A percentile compares a stretch with the other conserved stretches of the same genome.
Evolutionary conservation across 495 filamentous ascomycete species (phyloP).

Genomic region (Penicillium malachiteum): DNA sequence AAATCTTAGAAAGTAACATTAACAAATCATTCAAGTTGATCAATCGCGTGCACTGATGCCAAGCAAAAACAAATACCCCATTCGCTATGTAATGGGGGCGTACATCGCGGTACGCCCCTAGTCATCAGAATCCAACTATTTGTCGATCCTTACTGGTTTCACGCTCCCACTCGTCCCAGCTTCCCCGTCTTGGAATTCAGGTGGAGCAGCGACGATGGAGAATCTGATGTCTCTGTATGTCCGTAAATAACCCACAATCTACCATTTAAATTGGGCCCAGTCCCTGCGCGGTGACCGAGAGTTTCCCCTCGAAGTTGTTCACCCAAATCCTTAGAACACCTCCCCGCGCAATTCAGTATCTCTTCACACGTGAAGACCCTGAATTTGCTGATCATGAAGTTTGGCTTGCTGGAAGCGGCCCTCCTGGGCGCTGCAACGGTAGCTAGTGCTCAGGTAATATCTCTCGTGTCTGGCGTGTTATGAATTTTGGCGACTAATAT

Average conservation of each 20-base stretch:
- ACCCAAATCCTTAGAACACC: background rate
- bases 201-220: background rate
- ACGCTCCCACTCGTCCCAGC: slow-evolving; percentile 10
- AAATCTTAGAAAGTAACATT: background rate
- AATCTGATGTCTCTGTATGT: background rate
- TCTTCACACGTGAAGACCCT: slow-evolving; percentile 8
- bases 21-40: background rate
- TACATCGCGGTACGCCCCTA: slow-evolving; percentile 1
- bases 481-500: too few relatives aligned
- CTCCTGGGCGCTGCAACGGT: slow-evolving; percentile 37
- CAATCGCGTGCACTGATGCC: background rate
- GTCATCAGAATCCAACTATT: background rate
- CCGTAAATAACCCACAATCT: background rate
- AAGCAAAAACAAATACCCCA: background rate
- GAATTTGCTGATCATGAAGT: slow-evolving; percentile 33
- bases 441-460: slow-evolving; percentile 35
- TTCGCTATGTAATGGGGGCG: background rate
- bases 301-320: too few relatives aligned
- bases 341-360: slow-evolving; percentile 2
- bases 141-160: slow-evolving; percentile 17
- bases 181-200: slow-evolving; percentile 2
- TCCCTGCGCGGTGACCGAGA: background rate
- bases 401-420: slow-evolving; percentile 38
- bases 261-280: slow-evolving; percentile 9
- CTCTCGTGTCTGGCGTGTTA: background rate